Percentiles rank a stretch among this genome's conserved stretches.
Evolutionary conservation across 306 rosid genomes (phyloP).

Genomic region (Pyrus betulifolia): DNA sequence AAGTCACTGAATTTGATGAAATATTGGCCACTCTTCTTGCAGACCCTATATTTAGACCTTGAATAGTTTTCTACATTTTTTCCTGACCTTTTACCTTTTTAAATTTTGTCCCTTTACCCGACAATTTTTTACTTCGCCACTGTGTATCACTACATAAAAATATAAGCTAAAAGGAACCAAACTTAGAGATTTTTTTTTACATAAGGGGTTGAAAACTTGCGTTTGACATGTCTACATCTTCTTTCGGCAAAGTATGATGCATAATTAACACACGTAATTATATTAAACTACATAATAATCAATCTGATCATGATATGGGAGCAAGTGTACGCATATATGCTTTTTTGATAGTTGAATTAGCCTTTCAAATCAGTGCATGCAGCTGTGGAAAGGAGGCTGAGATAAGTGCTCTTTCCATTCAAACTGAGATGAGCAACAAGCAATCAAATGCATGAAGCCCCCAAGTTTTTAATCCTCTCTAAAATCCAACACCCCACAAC

Average conservation of each 20-base stretch:
- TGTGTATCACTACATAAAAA: too few relatives aligned
- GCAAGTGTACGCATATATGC: too few relatives aligned
- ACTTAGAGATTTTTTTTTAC: not conserved
- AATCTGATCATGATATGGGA: not conserved
- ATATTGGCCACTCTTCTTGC: too few relatives aligned
- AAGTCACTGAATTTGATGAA: too few relatives aligned
- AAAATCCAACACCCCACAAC: not conserved
- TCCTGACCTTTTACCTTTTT: too few relatives aligned
- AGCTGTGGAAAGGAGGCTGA: constrained; percentile 5
- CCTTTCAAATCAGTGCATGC: constrained; percentile 17
- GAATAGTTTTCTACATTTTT: too few relatives aligned
- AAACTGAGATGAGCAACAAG: not conserved
- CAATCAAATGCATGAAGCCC: not conserved
- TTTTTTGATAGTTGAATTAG: constrained; percentile 27
- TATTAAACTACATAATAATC: not conserved
- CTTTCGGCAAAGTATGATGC: not conserved
- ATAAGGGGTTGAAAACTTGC: not conserved
- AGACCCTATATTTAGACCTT: too few relatives aligned
- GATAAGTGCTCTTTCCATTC: constrained; percentile 31
- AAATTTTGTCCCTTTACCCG: too few relatives aligned
- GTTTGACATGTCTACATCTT: not conserved
- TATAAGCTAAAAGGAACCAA: not conserved
- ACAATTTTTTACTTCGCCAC: too few relatives aligned
- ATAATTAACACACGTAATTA: not conserved
- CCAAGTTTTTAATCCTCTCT: not conserved